Percentiles rank a stretch among this genome's conserved stretches.
phyloP scores from a whole-genome alignment of 2,329 filamentous ascomycete species.

The Botrytis pseudocinerea region DNA sequence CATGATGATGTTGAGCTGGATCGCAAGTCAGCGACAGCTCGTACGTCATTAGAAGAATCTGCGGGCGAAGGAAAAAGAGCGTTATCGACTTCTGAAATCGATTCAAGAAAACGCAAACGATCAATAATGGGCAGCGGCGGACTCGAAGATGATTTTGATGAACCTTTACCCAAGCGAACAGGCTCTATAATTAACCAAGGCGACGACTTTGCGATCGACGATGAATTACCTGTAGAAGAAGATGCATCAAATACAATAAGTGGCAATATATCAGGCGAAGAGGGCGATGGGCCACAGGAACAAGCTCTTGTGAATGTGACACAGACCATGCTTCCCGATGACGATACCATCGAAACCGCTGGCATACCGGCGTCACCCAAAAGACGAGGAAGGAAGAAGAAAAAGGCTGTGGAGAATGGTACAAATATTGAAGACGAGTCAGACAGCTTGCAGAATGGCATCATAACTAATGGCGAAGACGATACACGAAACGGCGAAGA shows the following conservation, averaged over 20 bases:
- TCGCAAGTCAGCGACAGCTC: constrained; percentile 35
- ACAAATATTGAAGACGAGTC: constrained; percentile 32
- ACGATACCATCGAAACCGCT: constrained; percentile 40
- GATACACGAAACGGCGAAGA: constrained; percentile 49
- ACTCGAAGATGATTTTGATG: constrained; percentile 41
- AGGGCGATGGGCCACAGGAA: constrained; percentile 52
- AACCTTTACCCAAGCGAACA: constrained; percentile 52
- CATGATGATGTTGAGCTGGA: constrained; percentile 44
- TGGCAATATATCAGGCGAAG: constrained; percentile 40
- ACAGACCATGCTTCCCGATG: constrained; percentile 46
- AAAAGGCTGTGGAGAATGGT: constrained; percentile 37
- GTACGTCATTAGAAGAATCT: constrained; percentile 42
- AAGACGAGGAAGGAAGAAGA: constrained; percentile 42
- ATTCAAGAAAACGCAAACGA: constrained; percentile 44
- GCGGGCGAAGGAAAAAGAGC: constrained; percentile 35
- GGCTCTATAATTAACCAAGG: constrained; percentile 48
- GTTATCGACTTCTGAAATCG: constrained; percentile 32
- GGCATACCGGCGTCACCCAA: constrained; percentile 39
- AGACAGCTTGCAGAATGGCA: constrained; percentile 29
- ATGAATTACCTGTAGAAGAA: constrained; percentile 47
- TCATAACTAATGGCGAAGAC: constrained; percentile 35
- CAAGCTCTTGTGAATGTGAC: constrained; percentile 46
- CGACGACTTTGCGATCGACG: constrained; percentile 49
- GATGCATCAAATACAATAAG: constrained; percentile 39
- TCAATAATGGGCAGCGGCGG: constrained; percentile 39